These are phyloP conservation scores for Fusarium pseudoanthophilum DNA, from an alignment of 2,329 filamentous ascomycete genomes.

Conservation along the genomic window DNA sequence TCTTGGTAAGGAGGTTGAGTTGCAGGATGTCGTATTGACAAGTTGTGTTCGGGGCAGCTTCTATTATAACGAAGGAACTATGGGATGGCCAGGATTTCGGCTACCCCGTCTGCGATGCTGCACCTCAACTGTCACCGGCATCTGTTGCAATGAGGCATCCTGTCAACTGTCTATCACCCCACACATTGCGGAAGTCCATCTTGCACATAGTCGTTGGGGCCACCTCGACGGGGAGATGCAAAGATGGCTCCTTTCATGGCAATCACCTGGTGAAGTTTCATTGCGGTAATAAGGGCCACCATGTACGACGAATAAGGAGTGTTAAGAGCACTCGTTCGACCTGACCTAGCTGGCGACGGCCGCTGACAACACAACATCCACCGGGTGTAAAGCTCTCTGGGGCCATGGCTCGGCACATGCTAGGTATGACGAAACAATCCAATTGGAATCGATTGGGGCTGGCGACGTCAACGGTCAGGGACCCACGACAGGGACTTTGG, in stretches of 20 bases:
- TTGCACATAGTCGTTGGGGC: slow-evolving; percentile 10
- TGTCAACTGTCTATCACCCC: slow-evolving; percentile 35
- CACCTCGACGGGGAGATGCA: slow-evolving; percentile 16
- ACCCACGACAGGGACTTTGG: slow-evolving; percentile 17
- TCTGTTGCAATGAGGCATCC: slow-evolving; percentile 32
- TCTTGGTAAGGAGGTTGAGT: slow-evolving; percentile 2
- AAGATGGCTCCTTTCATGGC: slow-evolving; percentile 28
- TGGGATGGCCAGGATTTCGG: slow-evolving; percentile 14
- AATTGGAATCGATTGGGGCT: slow-evolving; percentile 16
- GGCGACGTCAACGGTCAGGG: neutral
- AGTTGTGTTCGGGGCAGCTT: neutral
- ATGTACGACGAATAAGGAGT: slow-evolving; percentile 36
- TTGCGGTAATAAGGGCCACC: slow-evolving; percentile 37
- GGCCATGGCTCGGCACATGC: slow-evolving; percentile 18
- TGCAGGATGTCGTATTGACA: neutral
- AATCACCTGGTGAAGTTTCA: slow-evolving; percentile 34
- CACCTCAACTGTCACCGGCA: slow-evolving; percentile 36
- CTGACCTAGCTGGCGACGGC: slow-evolving; percentile 24
- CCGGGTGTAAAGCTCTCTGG: slow-evolving; percentile 25
- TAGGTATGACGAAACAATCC: slow-evolving; percentile 27
- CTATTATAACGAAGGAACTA: slow-evolving; percentile 3
- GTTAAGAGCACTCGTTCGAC: slow-evolving; percentile 16
- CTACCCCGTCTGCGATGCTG: slow-evolving; percentile 22
- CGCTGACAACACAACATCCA: slow-evolving; percentile 42
- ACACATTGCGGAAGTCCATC: slow-evolving; percentile 33